Conservation (phyloP, 768 basidiomycete species). For the Agrocybe praecox region DNA sequence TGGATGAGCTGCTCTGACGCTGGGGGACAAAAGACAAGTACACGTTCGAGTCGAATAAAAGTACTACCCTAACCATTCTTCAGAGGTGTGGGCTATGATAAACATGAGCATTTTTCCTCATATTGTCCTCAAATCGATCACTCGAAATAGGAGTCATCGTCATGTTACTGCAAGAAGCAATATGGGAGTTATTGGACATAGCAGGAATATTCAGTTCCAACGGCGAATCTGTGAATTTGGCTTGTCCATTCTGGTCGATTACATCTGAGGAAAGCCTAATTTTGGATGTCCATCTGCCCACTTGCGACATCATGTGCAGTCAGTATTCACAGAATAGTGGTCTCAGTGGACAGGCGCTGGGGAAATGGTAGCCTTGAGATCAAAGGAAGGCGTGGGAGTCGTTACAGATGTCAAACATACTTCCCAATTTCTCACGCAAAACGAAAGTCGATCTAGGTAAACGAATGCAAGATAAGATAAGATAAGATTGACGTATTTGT, state of each 20-base stretch:
- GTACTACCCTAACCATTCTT: slow-evolving; percentile 26
- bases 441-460: no score
- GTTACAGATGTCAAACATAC: slow-evolving; percentile 14
- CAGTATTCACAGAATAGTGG: slow-evolving; percentile 21
- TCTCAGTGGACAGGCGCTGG: background rate
- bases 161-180: slow-evolving; percentile 33
- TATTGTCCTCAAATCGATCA: background rate
- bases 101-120: slow-evolving; percentile 2
- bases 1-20: slow-evolving; percentile 32
- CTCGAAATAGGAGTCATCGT: slow-evolving; percentile 21
- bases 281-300: slow-evolving; percentile 17
- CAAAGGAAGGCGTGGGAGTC: slow-evolving; percentile 8
- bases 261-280: slow-evolving; percentile 25
- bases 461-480: no score
- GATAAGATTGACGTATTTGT: no score
- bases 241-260: slow-evolving; percentile 27
- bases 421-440: slow-evolving; percentile 21
- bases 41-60: background rate
- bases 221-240: slow-evolving; percentile 18
- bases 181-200: slow-evolving; percentile 23
- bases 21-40: slow-evolving; percentile 36
- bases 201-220: slow-evolving; percentile 7
- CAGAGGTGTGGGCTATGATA: slow-evolving; percentile 42
- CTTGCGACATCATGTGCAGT: background rate
- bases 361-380: background rate